Conservation (phyloP, 2,329 filamentous ascomycete genomes). For the Ceratocystiopsis minuta region DNA sequence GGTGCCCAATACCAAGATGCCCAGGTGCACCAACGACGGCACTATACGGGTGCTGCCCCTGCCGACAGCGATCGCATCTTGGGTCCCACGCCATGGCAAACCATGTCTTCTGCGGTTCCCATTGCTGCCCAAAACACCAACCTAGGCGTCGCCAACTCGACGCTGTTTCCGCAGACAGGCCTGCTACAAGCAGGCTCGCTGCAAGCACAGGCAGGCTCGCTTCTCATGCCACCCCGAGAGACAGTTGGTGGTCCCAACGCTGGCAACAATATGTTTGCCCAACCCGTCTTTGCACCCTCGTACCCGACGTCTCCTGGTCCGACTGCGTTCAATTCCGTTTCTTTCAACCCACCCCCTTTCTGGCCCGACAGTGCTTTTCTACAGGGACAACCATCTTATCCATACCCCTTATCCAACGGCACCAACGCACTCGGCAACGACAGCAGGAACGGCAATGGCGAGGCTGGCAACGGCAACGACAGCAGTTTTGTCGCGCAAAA, state of each 20-base stretch:
- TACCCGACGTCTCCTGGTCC: slow-evolving; percentile 21
- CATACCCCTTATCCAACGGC: slow-evolving; percentile 9
- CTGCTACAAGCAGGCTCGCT: not conserved
- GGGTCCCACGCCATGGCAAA: not conserved
- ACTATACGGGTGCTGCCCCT: not conserved
- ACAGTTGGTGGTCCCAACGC: not conserved
- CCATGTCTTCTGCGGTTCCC: too few relatives aligned
- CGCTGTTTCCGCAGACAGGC: not conserved
- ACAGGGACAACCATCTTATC: slow-evolving; percentile 11
- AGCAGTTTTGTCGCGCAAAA: slow-evolving; percentile 19
- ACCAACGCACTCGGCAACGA: not conserved
- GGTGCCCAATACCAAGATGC: not conserved
- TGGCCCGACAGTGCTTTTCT: slow-evolving; percentile 20
- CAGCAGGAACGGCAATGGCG: not conserved
- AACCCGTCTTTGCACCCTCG: slow-evolving; percentile 13
- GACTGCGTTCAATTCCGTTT: slow-evolving; percentile 22
- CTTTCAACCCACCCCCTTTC: slow-evolving; percentile 18
- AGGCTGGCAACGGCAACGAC: not conserved
- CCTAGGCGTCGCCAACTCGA: not conserved
- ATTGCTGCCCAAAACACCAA: not conserved
- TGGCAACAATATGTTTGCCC: slow-evolving; percentile 9
- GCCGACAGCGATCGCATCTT: too few relatives aligned
- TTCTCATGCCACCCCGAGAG: not conserved
- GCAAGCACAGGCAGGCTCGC: not conserved
- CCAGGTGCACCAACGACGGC: not conserved